A percentile compares a stretch with the other conserved stretches of the same genome.
These are phyloP conservation scores for Thalassiosira profunda DNA, from an alignment of 108 stramenopile species.

Conservation along the genomic window DNA sequence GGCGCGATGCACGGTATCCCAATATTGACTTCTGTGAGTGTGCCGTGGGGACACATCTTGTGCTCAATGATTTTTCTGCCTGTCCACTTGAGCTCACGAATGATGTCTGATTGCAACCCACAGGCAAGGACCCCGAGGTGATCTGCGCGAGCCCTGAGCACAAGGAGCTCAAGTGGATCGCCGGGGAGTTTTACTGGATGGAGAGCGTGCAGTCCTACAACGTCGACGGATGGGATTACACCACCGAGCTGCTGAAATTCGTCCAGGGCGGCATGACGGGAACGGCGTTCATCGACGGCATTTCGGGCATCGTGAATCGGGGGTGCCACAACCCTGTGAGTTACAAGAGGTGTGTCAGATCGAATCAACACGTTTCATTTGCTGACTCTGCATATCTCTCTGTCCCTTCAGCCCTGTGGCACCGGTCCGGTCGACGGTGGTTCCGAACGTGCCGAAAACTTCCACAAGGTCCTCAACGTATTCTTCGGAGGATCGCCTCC, in stretches of 20 bases:
- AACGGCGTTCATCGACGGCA: constrained; percentile 34
- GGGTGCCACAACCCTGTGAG: constrained; percentile 46
- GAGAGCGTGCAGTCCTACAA: constrained; percentile 49
- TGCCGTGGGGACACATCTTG: constrained; percentile 8
- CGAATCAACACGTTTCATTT: no score
- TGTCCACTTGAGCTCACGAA: background rate
- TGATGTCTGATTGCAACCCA: background rate
- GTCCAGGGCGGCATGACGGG: constrained; percentile 39
- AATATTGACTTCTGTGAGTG: constrained; percentile 23
- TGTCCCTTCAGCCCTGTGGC: no score
- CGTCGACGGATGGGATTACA: constrained; percentile 35
- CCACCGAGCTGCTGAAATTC: constrained; percentile 33
- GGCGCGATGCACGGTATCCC: constrained; percentile 1
- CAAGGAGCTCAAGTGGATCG: constrained; percentile 32
- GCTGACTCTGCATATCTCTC: no score
- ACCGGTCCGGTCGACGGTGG: no score
- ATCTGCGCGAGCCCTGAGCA: constrained; percentile 10
- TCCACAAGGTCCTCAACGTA: constrained; percentile 34
- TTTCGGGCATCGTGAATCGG: constrained; percentile 43
- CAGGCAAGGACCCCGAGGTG: constrained; percentile 20
- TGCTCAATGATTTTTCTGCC: background rate
- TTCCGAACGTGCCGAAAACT: constrained; percentile 32
- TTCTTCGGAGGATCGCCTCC: constrained; percentile 23
- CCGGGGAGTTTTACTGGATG: constrained; percentile 41
- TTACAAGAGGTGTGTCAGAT: no score